phyloP scores from a whole-genome alignment of 1,284 basidiomycete species.

The Cutaneotrichosporon cavernicola region DNA sequence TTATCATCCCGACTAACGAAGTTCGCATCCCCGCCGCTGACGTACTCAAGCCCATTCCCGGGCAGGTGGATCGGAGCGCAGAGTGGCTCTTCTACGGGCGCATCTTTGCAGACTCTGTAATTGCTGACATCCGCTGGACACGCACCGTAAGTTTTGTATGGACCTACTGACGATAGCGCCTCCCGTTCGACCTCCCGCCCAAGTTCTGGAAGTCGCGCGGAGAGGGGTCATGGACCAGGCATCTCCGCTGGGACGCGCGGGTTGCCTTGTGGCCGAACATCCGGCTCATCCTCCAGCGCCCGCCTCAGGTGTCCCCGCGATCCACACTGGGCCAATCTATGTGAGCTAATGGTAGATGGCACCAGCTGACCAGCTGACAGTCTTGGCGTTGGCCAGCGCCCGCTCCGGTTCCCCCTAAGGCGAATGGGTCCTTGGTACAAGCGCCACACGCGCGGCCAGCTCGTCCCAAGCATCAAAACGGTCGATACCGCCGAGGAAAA shows the following conservation, averaged over 20 bases:
- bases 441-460: too few species aligned
- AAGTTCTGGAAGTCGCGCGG: constrained; percentile 7
- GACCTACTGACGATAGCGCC: constrained; percentile 7
- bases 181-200: constrained; percentile 17
- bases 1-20: constrained; percentile 15
- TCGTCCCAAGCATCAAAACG: too few species aligned
- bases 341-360: not conserved
- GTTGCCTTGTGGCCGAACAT: not conserved
- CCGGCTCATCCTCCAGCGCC: not conserved
- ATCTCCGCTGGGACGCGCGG: constrained; percentile 9
- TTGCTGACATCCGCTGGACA: constrained; percentile 25
- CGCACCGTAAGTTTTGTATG: constrained; percentile 16
- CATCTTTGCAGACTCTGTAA: constrained; percentile 27
- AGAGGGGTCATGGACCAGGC: constrained; percentile 1
- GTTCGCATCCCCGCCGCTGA: not conserved
- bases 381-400: not conserved
- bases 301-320: not conserved
- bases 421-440: too few species aligned
- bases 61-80: not conserved
- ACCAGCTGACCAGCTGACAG: not conserved
- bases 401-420: too few species aligned
- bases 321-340: too few species aligned
- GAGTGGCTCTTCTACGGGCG: constrained; percentile 33
- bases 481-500: not conserved
- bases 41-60: not conserved